Conservation (phyloP, 371 early-diverging fungal genomes). For the Polyrhizophydium stewartii region DNA sequence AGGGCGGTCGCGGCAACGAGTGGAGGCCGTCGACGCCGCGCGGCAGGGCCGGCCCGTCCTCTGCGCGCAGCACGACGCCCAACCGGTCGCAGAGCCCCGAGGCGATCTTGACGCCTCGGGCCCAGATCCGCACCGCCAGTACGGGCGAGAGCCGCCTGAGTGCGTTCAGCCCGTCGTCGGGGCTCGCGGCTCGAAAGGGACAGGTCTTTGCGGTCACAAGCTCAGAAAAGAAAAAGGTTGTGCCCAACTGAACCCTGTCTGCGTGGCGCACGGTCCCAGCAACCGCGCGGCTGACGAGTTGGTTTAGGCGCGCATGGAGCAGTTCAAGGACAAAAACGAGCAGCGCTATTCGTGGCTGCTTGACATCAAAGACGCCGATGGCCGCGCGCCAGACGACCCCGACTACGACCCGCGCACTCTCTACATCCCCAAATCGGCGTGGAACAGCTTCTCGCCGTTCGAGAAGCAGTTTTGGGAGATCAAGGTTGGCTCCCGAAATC, state of each 20-base stretch:
- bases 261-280: too few relatives aligned
- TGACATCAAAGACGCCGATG: constrained; percentile 76
- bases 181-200: too few relatives aligned
- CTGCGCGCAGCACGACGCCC: too few relatives aligned
- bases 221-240: not conserved
- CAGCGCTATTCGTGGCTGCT: constrained; percentile 84
- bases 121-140: too few relatives aligned
- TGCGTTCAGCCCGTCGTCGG: too few relatives aligned
- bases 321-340: constrained; percentile 73
- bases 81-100: too few relatives aligned
- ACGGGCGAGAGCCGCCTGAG: too few relatives aligned
- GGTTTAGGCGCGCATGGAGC: constrained; percentile 15
- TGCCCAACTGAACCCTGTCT: not conserved
- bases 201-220: not conserved
- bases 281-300: too few relatives aligned
- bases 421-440: constrained; percentile 75
- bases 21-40: too few relatives aligned
- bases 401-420: constrained; percentile 97
- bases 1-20: too few relatives aligned
- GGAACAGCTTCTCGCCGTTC: constrained; percentile 90
- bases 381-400: constrained; percentile 52
- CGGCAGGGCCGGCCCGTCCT: too few relatives aligned
- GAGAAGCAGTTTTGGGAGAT: constrained; percentile 99
- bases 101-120: too few relatives aligned
- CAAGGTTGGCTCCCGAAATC: constrained; percentile 55